phyloP scores from a whole-genome alignment of 1,284 basidiomycete genomes.

The Phaffia rhodozyma region DNA sequence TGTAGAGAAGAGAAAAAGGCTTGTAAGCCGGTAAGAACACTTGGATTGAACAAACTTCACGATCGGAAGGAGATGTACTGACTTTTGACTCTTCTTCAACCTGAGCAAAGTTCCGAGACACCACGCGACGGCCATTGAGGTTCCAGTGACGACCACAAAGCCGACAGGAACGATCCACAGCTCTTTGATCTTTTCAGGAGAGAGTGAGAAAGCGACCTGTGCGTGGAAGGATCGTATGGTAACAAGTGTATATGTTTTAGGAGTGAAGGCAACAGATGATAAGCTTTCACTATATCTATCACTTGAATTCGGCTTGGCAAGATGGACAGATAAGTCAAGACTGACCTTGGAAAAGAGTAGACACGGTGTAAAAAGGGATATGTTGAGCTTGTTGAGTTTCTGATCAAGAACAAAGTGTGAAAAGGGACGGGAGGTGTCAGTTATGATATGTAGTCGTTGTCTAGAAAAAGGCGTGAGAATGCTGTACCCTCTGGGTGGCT shows the following conservation, averaged over 20 bases:
- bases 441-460: neutral
- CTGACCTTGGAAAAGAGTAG: constrained; percentile 75
- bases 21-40: constrained; percentile 43
- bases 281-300: constrained; percentile 34
- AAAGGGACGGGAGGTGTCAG: neutral
- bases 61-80: constrained; percentile 36
- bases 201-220: constrained; percentile 35
- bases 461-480: constrained; percentile 13
- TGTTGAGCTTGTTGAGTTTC: constrained; percentile 66
- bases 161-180: constrained; percentile 84
- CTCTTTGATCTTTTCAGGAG: constrained; percentile 61
- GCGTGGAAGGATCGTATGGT: constrained; percentile 18
- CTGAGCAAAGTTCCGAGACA: constrained; percentile 32
- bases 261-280: constrained; percentile 19
- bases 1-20: neutral
- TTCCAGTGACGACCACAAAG: constrained; percentile 56
- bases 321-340: constrained; percentile 65
- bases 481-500: constrained; percentile 64
- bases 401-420: constrained; percentile 29
- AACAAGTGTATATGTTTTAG: neutral
- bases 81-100: constrained; percentile 37
- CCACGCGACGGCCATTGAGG: constrained; percentile 43
- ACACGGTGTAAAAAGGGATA: constrained; percentile 82
- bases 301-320: neutral
- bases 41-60: constrained; percentile 25